A percentile compares a stretch with the other conserved stretches of the same genome.
Evolutionary conservation across 805 yeast species (phyloP).

Genomic region (Candida suzukii): DNA sequence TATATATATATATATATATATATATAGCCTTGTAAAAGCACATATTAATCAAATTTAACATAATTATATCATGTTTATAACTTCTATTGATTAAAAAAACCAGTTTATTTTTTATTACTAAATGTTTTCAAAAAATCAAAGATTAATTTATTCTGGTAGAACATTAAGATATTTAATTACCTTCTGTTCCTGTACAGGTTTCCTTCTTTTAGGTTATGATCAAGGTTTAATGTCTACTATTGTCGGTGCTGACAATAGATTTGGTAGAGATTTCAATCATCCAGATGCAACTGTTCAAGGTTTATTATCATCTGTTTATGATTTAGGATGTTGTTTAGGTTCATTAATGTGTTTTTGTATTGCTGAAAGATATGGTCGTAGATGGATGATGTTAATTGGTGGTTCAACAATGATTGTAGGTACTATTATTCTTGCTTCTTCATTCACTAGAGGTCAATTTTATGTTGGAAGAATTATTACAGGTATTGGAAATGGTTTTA

Average conservation of each 20-base stretch:
- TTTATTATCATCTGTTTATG: conserved; percentile 63
- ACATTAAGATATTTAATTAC: conserved; percentile 42
- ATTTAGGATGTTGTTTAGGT: conserved; percentile 70
- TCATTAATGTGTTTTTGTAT: conserved; percentile 52
- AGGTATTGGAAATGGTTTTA: conserved; percentile 71
- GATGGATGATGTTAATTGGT: conserved; percentile 53
- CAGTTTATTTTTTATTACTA: too few relatives aligned
- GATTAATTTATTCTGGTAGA: conserved; percentile 39
- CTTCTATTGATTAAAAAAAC: too few relatives aligned
- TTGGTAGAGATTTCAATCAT: conserved; percentile 32
- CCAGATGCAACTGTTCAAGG: conserved; percentile 62
- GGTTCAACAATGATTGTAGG: conserved; percentile 52
- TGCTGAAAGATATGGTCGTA: conserved; percentile 64
- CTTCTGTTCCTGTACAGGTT: conserved; percentile 55
- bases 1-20: too few relatives aligned
- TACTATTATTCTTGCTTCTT: conserved; percentile 47
- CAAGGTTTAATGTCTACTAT: conserved; percentile 73
- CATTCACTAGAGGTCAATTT: conserved; percentile 60
- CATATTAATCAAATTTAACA: too few relatives aligned
- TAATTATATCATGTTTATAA: too few relatives aligned
- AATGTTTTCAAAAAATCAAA: too few relatives aligned
- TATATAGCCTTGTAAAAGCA: too few relatives aligned
- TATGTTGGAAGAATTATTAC: conserved; percentile 66
- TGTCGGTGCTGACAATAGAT: conserved; percentile 55
- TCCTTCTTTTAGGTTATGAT: conserved; percentile 68